Evolutionary conservation across 352 stramenopile species (phyloP).

Genomic region (Phytophthora boehmeriae): DNA sequence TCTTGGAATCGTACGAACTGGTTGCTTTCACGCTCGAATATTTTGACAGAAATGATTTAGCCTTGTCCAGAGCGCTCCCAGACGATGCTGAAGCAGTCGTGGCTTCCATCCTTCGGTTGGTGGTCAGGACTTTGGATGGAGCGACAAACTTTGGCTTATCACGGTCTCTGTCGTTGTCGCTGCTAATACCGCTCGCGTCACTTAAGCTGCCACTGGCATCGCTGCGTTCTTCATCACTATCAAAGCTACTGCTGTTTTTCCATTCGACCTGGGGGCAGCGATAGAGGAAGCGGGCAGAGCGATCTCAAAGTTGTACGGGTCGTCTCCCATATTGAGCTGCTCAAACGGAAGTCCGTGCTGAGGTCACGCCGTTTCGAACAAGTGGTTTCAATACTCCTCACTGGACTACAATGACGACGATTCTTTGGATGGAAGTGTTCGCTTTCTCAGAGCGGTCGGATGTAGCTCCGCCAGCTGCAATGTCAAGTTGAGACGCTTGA

Average conservation of each 20-base stretch:
- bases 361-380: conserved; percentile 1
- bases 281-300: conserved; percentile 35
- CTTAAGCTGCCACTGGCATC: conserved; percentile 24
- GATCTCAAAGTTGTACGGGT: conserved; percentile 63
- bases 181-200: conserved; percentile 23
- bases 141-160: not conserved
- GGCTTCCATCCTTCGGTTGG: not conserved
- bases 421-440: too few species aligned
- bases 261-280: conserved; percentile 9
- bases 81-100: conserved; percentile 1
- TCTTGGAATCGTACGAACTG: conserved; percentile 19
- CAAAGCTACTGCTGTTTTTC: not conserved
- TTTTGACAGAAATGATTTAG: conserved; percentile 76
- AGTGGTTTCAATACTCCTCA: conserved; percentile 9
- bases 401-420: too few species aligned
- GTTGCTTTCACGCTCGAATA: conserved; percentile 49
- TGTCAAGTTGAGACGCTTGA: conserved; percentile 12
- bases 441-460: too few species aligned
- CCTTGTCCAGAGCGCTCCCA: conserved; percentile 62
- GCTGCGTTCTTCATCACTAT: conserved; percentile 15
- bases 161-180: conserved; percentile 11
- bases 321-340: conserved; percentile 24
- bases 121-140: conserved; percentile 3
- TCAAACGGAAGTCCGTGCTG: not conserved
- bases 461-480: conserved; percentile 16